Percentiles rank a stretch among this genome's conserved stretches.
These are phyloP conservation scores for Heliamphora pulchella DNA, from an alignment of 179 eudicot species.

Conservation along the genomic window DNA sequence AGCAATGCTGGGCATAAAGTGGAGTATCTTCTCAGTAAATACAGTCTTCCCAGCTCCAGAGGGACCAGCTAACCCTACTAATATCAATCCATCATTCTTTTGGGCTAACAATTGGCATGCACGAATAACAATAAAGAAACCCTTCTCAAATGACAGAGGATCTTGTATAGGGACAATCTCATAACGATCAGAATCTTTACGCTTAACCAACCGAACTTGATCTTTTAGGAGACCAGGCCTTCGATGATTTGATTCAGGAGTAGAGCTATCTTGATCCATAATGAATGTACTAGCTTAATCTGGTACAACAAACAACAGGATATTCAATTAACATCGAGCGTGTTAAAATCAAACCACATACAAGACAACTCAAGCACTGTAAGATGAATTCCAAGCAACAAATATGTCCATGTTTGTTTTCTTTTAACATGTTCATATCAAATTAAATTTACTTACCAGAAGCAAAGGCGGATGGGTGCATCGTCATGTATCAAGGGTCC, in stretches of 20 bases:
- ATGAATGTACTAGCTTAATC: constrained; percentile 13
- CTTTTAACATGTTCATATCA: background rate
- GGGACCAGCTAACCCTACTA: constrained; percentile 69
- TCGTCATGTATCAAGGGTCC: background rate
- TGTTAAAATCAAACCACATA: background rate
- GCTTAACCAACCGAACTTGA: constrained; percentile 56
- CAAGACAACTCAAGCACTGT: background rate
- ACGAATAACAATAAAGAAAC: constrained; percentile 59
- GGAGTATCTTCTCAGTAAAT: constrained; percentile 58
- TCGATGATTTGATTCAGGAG: constrained; percentile 30
- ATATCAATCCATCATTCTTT: constrained; percentile 57
- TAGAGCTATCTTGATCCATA: constrained; percentile 50
- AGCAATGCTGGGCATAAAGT: constrained; percentile 66
- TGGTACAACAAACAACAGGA: constrained; percentile 18
- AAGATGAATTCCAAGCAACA: constrained; percentile 5
- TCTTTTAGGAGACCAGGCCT: constrained; percentile 59
- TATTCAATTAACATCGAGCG: background rate
- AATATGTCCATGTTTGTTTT: background rate
- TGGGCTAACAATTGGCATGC: constrained; percentile 67
- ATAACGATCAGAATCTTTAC: constrained; percentile 49
- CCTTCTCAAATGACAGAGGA: constrained; percentile 60
- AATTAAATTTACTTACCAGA: background rate
- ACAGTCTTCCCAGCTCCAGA: constrained; percentile 73
- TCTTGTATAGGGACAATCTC: constrained; percentile 53
- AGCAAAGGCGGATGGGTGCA: background rate